These are phyloP conservation scores for Wickerhamiella brachini DNA, from an alignment of 805 yeast genomes.

Conservation along the genomic window DNA sequence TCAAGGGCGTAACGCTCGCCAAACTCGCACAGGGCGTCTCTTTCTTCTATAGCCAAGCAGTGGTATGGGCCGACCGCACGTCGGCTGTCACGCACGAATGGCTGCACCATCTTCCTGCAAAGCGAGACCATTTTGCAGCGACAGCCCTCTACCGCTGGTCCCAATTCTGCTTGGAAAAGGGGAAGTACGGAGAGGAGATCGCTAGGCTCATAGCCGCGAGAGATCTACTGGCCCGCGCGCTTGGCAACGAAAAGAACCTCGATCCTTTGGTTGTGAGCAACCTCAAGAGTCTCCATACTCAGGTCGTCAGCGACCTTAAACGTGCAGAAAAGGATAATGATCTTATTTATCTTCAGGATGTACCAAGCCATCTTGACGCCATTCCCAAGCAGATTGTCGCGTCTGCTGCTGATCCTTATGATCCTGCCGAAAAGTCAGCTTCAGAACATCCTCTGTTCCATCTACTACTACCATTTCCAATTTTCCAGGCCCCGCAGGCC, in stretches of 20 bases:
- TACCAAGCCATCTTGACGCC: constrained; percentile 32
- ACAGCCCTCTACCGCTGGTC: constrained; percentile 59
- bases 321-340: constrained; percentile 70
- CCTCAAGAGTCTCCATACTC: constrained; percentile 34
- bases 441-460: constrained; percentile 29
- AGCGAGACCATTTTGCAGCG: constrained; percentile 51
- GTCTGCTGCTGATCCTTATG: background rate
- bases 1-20: constrained; percentile 46
- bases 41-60: constrained; percentile 38
- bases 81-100: constrained; percentile 47
- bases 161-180: constrained; percentile 30
- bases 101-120: constrained; percentile 46
- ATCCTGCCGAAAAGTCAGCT: background rate
- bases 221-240: constrained; percentile 21
- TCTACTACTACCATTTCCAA: constrained; percentile 51
- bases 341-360: constrained; percentile 53
- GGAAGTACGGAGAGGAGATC: constrained; percentile 61
- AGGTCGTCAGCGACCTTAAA: constrained; percentile 33
- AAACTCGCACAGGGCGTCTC: constrained; percentile 53
- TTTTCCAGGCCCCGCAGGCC: constrained; percentile 53
- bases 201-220: constrained; percentile 35
- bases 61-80: constrained; percentile 32
- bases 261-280: constrained; percentile 35
- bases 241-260: constrained; percentile 29
- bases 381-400: constrained; percentile 10